Base-by-base conservation (phyloP, 1,139 yeast genomes). In the Yamadazyma kanchanaburiensis region DNA sequence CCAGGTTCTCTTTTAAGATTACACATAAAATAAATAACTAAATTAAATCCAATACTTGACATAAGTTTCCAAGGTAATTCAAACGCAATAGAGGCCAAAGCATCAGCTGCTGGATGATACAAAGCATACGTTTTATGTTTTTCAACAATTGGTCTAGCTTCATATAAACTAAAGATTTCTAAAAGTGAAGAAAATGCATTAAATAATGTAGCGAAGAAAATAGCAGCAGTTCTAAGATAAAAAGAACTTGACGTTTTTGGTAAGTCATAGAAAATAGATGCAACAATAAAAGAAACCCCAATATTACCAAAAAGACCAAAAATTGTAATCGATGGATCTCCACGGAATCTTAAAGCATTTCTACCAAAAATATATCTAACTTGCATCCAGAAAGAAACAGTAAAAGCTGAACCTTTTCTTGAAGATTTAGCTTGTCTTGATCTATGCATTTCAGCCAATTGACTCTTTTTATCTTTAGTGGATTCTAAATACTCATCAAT, bases 41-140 rank as follows among this genome's bases (percentile, higher is more conserved):
- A 40, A 25, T 69, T 57, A 47, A 77, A 67, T 21, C 58, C 45
- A 23, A 71, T 39, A 32, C 74, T 55, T 29, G 72, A 64, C 20
- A 61, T 39, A 11, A 72, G 31, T 46, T 77, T 77, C 15, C 68
- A 55, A 3, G 85, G 84, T 31, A 77, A 49, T 42, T 76, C 80
- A 19, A 80, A 70, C 32, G 77, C 46, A 39, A 77, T 62, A 31
- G 69, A 67, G 32, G 77, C 80, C 28, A 77, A 47, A 4, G 83
- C 77, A 48, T 79, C 83, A 7, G 80, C 80, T 19, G 82, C 69
- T 15, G 79, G 75, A 37, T 76, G 79, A 43, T 78, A 79, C 20
- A 35, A 28, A 6, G 34, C 37, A 48, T 73, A 78, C 17, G 73
- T 65, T 43, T 73, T 74, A 44, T 79, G 86, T 51, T 78, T 79